Conservation (phyloP, 768 basidiomycete genomes). For the Omphalotus guepiniiformis region DNA sequence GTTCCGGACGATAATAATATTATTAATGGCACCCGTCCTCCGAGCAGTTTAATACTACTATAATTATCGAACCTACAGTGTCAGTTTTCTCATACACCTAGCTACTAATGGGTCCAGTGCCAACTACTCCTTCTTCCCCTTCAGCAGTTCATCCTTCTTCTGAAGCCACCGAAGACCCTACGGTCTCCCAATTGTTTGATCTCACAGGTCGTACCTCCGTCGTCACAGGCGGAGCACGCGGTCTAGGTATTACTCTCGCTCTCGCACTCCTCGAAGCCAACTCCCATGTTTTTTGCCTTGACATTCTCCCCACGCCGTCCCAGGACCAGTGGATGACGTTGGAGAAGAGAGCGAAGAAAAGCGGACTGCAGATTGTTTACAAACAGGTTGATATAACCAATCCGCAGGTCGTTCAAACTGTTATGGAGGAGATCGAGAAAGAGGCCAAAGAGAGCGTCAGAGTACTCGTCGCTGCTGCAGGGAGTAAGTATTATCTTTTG, state of each 20-base stretch:
- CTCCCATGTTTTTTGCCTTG: constrained; percentile 4
- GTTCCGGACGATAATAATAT: too few relatives aligned
- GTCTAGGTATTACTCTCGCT: constrained; percentile 6
- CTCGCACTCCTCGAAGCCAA: constrained; percentile 1
- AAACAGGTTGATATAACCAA: not conserved
- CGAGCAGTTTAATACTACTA: too few relatives aligned
- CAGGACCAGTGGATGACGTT: not conserved
- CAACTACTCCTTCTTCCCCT: not conserved
- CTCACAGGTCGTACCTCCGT: not conserved
- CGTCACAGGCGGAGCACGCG: constrained; percentile 5
- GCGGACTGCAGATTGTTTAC: not conserved
- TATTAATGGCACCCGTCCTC: too few relatives aligned
- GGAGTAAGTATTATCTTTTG: not conserved
- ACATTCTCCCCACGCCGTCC: constrained; percentile 2
- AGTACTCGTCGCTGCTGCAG: constrained; percentile 1
- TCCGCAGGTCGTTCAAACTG: not conserved
- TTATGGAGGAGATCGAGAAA: not conserved
- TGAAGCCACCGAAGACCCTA: not conserved
- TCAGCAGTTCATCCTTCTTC: not conserved
- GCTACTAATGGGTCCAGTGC: not conserved
- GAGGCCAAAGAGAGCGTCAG: not conserved
- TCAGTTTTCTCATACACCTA: not conserved
- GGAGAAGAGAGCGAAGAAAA: not conserved
- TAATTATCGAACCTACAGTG: too few relatives aligned
- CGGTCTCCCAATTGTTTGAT: not conserved